Percentiles rank a stretch among this genome's conserved stretches.
These are phyloP conservation scores for Sordaria brevicollis DNA, from an alignment of 495 filamentous ascomycete species.

Conservation along the genomic window DNA sequence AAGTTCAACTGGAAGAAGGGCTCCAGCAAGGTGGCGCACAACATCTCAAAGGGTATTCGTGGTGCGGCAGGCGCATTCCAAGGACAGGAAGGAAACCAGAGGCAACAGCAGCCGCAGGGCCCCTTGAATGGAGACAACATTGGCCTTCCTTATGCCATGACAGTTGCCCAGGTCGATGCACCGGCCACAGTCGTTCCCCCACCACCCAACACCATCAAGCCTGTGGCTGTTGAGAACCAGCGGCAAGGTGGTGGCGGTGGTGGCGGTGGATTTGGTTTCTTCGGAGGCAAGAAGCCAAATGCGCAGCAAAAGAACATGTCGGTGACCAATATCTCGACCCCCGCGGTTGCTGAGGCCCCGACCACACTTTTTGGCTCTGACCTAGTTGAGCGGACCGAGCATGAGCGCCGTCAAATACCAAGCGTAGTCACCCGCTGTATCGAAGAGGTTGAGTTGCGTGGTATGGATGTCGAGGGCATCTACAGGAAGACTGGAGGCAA, in stretches of 20 bases:
- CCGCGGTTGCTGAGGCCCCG: constrained; percentile 44
- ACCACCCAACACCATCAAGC: constrained; percentile 8
- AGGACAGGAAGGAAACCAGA: constrained; percentile 20
- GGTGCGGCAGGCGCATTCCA: constrained; percentile 56
- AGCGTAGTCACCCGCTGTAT: constrained; percentile 89
- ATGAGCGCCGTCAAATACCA: constrained; percentile 82
- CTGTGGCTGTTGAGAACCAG: constrained; percentile 36
- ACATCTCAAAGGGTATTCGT: constrained; percentile 86
- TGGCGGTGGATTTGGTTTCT: constrained; percentile 54
- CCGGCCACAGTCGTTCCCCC: constrained; percentile 22
- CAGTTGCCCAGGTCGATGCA: constrained; percentile 36
- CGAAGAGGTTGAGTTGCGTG: constrained; percentile 91
- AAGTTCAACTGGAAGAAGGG: constrained; percentile 99
- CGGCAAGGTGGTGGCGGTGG: constrained; percentile 35
- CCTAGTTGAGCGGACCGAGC: constrained; percentile 73
- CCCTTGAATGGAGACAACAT: constrained; percentile 40
- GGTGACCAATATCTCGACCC: constrained; percentile 40
- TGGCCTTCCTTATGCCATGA: constrained; percentile 54
- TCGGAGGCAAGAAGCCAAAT: constrained; percentile 38
- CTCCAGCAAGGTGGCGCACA: constrained; percentile 83
- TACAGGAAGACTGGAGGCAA: constrained; percentile 95
- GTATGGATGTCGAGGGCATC: constrained; percentile 97
- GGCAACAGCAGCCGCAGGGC: constrained; percentile 28
- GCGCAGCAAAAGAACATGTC: constrained; percentile 39
- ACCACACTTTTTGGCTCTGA: constrained; percentile 82